phyloP scores from a whole-genome alignment of 2,329 filamentous ascomycete genomes.

The Botrytis fragariae region DNA sequence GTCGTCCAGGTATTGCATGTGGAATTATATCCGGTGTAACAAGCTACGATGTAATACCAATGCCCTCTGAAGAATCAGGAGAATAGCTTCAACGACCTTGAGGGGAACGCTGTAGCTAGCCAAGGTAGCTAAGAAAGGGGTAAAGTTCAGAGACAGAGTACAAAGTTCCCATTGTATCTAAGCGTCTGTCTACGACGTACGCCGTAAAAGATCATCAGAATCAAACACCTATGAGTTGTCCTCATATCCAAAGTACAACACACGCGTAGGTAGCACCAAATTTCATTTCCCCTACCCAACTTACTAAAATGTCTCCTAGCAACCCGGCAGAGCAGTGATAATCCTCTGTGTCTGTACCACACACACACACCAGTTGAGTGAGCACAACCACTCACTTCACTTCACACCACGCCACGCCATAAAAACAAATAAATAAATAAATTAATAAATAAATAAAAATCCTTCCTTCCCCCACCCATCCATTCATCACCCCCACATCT shows the following conservation, averaged over 20 bases:
- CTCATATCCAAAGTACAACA: neutral
- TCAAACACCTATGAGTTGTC: neutral
- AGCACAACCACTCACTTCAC: neutral
- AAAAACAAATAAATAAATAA: neutral
- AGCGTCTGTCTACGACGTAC: neutral
- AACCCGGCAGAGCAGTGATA: neutral
- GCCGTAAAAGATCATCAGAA: neutral
- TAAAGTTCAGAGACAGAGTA: no score
- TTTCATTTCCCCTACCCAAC: neutral
- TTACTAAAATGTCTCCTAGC: neutral
- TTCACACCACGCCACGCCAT: neutral
- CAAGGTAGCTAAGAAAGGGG: neutral
- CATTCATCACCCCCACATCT: neutral
- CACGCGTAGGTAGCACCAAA: neutral
- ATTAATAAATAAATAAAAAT: neutral
- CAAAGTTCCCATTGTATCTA: neutral
- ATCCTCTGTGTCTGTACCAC: neutral
- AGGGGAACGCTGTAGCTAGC: neutral
- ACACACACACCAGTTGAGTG: neutral
- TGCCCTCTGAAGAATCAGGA: neutral
- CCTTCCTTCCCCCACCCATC: neutral
- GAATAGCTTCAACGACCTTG: neutral
- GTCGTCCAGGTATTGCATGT: neutral
- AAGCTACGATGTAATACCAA: no score
- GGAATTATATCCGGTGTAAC: neutral